A percentile compares a stretch with the other conserved stretches of the same genome.
Evolutionary conservation across 441 rosid species (phyloP).

Genomic region (Manihot esculenta): DNA sequence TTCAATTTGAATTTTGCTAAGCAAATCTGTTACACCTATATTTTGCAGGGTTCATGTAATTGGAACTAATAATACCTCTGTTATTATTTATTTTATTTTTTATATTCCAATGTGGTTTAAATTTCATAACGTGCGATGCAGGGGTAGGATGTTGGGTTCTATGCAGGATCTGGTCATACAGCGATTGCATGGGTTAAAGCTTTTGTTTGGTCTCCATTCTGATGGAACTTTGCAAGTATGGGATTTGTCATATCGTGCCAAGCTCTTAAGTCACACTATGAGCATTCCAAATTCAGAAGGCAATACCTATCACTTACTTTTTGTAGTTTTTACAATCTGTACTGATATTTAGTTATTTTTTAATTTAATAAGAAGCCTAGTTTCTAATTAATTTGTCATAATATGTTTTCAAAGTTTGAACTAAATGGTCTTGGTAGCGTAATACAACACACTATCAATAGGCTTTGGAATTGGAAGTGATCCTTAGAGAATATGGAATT

Average conservation of each 20-base stretch:
- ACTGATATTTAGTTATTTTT: not conserved
- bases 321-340: constrained; percentile 11
- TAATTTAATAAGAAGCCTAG: not conserved
- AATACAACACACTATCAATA: not conserved
- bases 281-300: constrained; percentile 59
- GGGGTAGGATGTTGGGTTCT: constrained; percentile 63
- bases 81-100: constrained; percentile 8
- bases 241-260: constrained; percentile 59
- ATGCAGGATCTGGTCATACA: constrained; percentile 66
- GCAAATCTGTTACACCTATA: no score
- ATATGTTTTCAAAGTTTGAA: not conserved
- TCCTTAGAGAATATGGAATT: not conserved
- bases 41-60: not conserved
- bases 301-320: constrained; percentile 32
- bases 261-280: constrained; percentile 57
- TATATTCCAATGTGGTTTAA: constrained; percentile 1
- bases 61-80: not conserved
- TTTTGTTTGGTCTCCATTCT: constrained; percentile 65
- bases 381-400: not conserved
- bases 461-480: not conserved
- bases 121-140: constrained; percentile 36
- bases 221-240: constrained; percentile 73
- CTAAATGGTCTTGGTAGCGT: not conserved
- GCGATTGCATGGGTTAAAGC: constrained; percentile 48
- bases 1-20: not conserved